phyloP scores from a whole-genome alignment of 352 stramenopile species.

The Phytophthora meadii region DNA sequence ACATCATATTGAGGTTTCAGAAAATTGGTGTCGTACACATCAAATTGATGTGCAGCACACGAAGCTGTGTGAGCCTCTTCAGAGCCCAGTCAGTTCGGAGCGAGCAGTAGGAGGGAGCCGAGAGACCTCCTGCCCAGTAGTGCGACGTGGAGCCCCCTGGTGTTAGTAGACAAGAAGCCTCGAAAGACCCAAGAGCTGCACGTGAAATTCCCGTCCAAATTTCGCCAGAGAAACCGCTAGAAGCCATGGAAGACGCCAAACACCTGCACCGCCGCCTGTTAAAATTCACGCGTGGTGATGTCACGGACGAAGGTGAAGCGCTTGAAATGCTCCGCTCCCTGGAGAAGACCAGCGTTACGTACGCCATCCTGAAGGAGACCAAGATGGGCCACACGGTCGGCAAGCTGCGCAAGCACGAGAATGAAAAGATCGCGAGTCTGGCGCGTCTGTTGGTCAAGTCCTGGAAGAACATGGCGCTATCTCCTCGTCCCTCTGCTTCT shows the following conservation, averaged over 20 bases:
- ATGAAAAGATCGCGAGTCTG: conserved; percentile 79
- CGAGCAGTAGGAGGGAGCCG: conserved; percentile 7
- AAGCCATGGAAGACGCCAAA: conserved; percentile 73
- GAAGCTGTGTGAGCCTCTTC: conserved; percentile 8
- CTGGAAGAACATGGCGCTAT: conserved; percentile 89
- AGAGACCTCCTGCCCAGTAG: conserved; percentile 4
- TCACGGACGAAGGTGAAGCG: conserved; percentile 59
- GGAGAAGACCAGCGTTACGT: conserved; percentile 65
- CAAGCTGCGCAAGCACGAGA: conserved; percentile 90
- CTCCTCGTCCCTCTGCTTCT: conserved; percentile 40
- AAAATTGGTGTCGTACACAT: not conserved
- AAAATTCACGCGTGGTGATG: conserved; percentile 76
- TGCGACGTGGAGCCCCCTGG: conserved; percentile 23
- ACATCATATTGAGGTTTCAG: too few species aligned
- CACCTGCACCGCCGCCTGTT: conserved; percentile 71
- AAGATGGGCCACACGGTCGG: conserved; percentile 86
- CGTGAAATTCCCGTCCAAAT: conserved; percentile 5
- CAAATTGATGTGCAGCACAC: conserved; percentile 19
- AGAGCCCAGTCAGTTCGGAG: conserved; percentile 24
- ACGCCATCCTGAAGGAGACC: conserved; percentile 83
- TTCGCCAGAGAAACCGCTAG: not conserved
- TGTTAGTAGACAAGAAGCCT: conserved; percentile 33
- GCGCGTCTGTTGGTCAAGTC: conserved; percentile 85
- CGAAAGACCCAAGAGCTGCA: conserved; percentile 9
- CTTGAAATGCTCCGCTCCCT: conserved; percentile 72